Percentiles rank a stretch among this genome's conserved stretches.
These are phyloP conservation scores for Irpex sp. DNA, from an alignment of 1,284 basidiomycete species.

Conservation along the genomic window DNA sequence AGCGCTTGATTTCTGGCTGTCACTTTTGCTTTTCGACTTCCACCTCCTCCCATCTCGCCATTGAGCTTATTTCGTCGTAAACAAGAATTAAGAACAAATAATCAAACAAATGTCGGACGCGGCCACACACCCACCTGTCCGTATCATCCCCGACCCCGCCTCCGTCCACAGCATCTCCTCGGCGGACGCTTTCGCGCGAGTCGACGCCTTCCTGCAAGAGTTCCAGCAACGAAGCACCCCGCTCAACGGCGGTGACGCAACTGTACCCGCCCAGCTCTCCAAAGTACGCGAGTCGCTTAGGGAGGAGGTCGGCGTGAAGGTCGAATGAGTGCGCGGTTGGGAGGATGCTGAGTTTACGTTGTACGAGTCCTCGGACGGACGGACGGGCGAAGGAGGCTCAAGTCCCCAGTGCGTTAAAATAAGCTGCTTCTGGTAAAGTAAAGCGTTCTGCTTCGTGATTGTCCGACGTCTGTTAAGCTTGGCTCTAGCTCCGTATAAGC, in stretches of 20 bases:
- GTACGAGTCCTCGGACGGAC: too few relatives aligned
- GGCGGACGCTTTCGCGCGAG: conserved; percentile 20
- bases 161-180: conserved; percentile 18
- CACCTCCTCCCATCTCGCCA: conserved; percentile 4
- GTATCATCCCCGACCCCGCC: conserved; percentile 19
- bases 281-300: conserved; percentile 27
- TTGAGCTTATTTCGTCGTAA: background rate
- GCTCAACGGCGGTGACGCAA: conserved; percentile 28
- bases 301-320: conserved; percentile 17
- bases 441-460: background rate
- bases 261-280: conserved; percentile 28
- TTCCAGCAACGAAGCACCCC: conserved; percentile 26
- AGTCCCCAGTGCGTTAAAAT: background rate
- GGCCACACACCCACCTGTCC: conserved; percentile 26
- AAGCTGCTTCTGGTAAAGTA: background rate
- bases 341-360: background rate
- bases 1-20: background rate
- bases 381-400: background rate
- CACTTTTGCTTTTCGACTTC: background rate
- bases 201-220: conserved; percentile 26
- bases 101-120: conserved; percentile 17
- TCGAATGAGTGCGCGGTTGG: background rate
- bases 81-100: background rate
- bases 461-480: background rate
- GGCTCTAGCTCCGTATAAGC: background rate